Conservation (phyloP, 2,329 filamentous ascomycete genomes). For the Lizonia empirigonia region DNA sequence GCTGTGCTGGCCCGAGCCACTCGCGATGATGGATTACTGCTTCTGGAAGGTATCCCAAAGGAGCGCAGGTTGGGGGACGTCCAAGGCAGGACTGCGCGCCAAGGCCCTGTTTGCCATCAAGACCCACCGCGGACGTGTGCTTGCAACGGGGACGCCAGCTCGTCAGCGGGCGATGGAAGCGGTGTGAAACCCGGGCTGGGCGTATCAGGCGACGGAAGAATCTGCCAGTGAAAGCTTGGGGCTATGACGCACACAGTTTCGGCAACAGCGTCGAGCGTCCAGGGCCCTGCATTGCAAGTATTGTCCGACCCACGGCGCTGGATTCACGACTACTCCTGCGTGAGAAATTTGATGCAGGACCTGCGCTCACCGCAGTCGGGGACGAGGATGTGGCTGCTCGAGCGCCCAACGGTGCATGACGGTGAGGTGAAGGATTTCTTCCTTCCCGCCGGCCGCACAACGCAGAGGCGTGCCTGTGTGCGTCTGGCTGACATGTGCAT, state of each 20-base stretch:
- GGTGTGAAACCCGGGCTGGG: constrained; percentile 1
- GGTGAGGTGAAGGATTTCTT: constrained; percentile 6
- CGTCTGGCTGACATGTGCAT: constrained; percentile 26
- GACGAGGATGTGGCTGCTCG: constrained; percentile 1
- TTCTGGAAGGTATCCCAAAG: constrained; percentile 8
- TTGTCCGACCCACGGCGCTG: constrained; percentile 18
- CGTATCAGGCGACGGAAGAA: constrained; percentile 16
- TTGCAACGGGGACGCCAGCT: constrained; percentile 5
- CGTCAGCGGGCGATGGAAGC: not conserved
- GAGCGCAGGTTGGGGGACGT: not conserved
- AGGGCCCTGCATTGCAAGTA: constrained; percentile 14
- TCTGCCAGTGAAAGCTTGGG: not conserved
- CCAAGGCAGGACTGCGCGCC: constrained; percentile 2
- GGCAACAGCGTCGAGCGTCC: not conserved
- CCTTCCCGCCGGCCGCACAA: constrained; percentile 29
- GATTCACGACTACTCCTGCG: too few species aligned
- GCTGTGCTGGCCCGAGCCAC: constrained; percentile 1
- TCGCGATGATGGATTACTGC: constrained; percentile 8
- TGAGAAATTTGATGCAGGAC: not conserved
- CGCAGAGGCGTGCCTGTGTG: constrained; percentile 7
- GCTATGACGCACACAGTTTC: constrained; percentile 8
- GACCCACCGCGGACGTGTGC: constrained; percentile 9
- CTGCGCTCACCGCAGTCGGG: not conserved
- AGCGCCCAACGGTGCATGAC: constrained; percentile 5
- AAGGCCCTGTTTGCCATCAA: constrained; percentile 9